Conservation (phyloP, 495 filamentous ascomycete genomes). For the Talaromyces proteolyticus region DNA sequence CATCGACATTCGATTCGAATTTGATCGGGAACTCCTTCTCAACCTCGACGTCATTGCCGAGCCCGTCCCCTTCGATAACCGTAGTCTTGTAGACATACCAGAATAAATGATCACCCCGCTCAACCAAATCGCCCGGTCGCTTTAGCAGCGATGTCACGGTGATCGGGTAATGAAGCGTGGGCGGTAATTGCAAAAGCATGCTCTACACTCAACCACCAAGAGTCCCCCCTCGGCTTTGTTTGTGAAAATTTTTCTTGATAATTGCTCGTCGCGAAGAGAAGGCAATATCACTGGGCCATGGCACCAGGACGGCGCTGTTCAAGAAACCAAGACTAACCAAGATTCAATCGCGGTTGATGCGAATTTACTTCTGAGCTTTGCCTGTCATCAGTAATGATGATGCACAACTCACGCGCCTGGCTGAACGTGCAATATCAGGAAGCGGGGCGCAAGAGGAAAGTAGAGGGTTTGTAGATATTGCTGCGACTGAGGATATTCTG, state of each 20-base stretch:
- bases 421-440: too few species aligned
- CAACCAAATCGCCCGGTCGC: constrained; percentile 63
- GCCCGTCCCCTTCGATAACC: constrained; percentile 66
- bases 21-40: constrained; percentile 64
- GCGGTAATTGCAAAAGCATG: constrained; percentile 48
- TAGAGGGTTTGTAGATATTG: too few species aligned
- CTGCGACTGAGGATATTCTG: too few species aligned
- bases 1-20: constrained; percentile 80
- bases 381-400: too few species aligned
- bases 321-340: too few species aligned
- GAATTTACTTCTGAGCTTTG: too few species aligned
- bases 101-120: constrained; percentile 69
- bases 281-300: background rate
- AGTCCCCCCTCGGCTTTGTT: constrained; percentile 8
- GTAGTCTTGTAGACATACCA: constrained; percentile 77
- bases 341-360: too few species aligned
- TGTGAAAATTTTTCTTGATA: background rate
- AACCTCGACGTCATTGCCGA: constrained; percentile 60
- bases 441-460: too few species aligned
- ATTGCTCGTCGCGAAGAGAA: background rate
- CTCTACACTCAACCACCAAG: constrained; percentile 10
- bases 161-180: constrained; percentile 82
- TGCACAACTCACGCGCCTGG: too few species aligned
- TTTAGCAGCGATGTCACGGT: constrained; percentile 86
- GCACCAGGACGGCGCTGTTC: background rate